Base-by-base conservation (phyloP, 371 early-diverging fungal genomes). In the Smittium culicis region DNA sequence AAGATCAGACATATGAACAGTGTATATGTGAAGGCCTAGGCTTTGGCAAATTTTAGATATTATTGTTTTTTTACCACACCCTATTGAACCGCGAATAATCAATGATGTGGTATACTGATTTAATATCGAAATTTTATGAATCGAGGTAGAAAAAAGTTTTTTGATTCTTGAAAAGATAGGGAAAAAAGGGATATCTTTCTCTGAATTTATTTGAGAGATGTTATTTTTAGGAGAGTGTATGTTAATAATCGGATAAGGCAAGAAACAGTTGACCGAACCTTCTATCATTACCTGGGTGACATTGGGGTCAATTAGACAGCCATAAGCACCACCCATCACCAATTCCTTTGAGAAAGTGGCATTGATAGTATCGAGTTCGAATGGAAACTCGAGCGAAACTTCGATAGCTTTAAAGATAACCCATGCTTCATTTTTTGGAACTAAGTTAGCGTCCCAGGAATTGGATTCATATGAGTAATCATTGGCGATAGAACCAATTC, bases 51-150 rank as follows among this genome's bases (percentile, higher is more conserved):
- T 83, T 65, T 82, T 77, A 20, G 77, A 78, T 0, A 90, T 78
- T 54, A 89, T 65, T 0, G 85, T 82, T 29, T 83, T 78, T 70
- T 94, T 95, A 16, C 94, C 96, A 8, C 83, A 85, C n/a, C 95
- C 95, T 1, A 87, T 78, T 17, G 87, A 81, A 16, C 96, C 94
- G 66, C 87, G 85, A 24, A 93, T 69, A 54, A 94, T 70, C 0
- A 87, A 82, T 1, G 88, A 85, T 67, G 91, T 89, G 1, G 82
- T 80, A 28, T 92, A 73, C 20, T 85, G 82, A 34, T 88, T 83
- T 32, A 83, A 77, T 20, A 81, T 71, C 0, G 90, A 83, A 27
- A 85, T 74, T 17, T 89, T 88, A 73, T 92, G 89, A 20, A 91
- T 74, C 29, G 86, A 85, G 0, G 91, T 85, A 1, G 84, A 80